phyloP scores from a whole-genome alignment of 371 early-diverging fungal species.

The Lichtheimia corymbifera region DNA sequence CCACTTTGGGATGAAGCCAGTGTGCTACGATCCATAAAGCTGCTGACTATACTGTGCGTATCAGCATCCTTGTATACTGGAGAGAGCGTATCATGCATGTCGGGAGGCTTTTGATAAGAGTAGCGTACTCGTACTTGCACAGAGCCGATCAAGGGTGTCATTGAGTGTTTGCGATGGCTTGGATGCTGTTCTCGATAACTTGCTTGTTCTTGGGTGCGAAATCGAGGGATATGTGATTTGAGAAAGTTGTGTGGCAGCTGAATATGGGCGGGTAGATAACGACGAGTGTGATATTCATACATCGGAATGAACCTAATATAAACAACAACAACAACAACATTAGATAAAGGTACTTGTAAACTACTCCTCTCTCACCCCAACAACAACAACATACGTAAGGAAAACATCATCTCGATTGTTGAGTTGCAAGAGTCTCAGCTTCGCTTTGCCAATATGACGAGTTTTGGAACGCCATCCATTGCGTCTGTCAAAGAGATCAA shows the following conservation, averaged over 20 bases:
- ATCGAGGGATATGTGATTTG: constrained; percentile 45
- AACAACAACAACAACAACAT: constrained; percentile 10
- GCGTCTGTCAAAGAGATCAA: constrained; percentile 45
- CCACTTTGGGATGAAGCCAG: constrained; percentile 17
- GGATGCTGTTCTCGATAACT: constrained; percentile 28
- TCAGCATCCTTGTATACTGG: constrained; percentile 21
- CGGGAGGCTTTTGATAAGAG: constrained; percentile 36
- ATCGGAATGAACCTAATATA: constrained; percentile 45
- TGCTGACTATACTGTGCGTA: constrained; percentile 26
- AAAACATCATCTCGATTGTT: constrained; percentile 42
- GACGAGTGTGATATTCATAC: constrained; percentile 49
- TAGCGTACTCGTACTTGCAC: constrained; percentile 50
- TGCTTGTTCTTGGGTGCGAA: constrained; percentile 24
- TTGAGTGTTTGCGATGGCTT: constrained; percentile 46
- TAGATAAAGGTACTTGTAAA: neutral
- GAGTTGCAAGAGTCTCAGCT: constrained; percentile 38
- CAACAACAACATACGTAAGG: constrained; percentile 41
- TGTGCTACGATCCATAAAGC: constrained; percentile 20
- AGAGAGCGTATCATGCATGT: constrained; percentile 14
- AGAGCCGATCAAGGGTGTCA: constrained; percentile 48
- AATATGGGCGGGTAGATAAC: constrained; percentile 47
- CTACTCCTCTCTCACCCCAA: too few species aligned
- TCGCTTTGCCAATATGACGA: constrained; percentile 46
- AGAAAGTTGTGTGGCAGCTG: constrained; percentile 48
- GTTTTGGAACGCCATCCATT: constrained; percentile 39